phyloP scores from a whole-genome alignment of 1,284 basidiomycete genomes.

The Papiliotrema nemorosa region DNA sequence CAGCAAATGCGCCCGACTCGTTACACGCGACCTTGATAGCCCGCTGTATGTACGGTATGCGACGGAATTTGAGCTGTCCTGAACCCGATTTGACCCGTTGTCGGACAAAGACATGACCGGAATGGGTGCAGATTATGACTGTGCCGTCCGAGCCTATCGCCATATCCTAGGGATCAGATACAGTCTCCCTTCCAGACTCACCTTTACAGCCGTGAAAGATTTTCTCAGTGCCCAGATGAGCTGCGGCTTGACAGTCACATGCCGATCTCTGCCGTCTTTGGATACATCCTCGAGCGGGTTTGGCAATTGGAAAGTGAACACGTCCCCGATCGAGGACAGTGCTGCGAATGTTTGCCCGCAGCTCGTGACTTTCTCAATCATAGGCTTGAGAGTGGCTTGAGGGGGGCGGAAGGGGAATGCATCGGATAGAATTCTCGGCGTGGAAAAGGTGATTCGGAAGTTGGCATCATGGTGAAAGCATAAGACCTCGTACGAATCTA shows the following conservation, averaged over 20 bases:
- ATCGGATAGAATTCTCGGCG: slow-evolving; percentile 65
- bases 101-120: slow-evolving; percentile 89
- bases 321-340: slow-evolving; percentile 80
- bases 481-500: slow-evolving; percentile 72
- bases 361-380: slow-evolving; percentile 74
- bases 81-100: slow-evolving; percentile 55
- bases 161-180: slow-evolving; percentile 60
- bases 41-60: slow-evolving; percentile 78
- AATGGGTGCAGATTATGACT: slow-evolving; percentile 87
- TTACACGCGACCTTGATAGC: slow-evolving; percentile 81
- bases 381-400: slow-evolving; percentile 64
- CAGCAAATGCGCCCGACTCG: slow-evolving; percentile 83
- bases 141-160: slow-evolving; percentile 84
- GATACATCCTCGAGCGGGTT: slow-evolving; percentile 50
- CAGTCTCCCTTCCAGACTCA: slow-evolving; percentile 38
- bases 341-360: slow-evolving; percentile 82
- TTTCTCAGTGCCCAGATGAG: slow-evolving; percentile 87
- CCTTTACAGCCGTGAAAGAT: slow-evolving; percentile 77
- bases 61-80: slow-evolving; percentile 76
- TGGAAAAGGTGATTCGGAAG: slow-evolving; percentile 68
- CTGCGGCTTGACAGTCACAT: slow-evolving; percentile 67
- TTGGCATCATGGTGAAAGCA: slow-evolving; percentile 75
- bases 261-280: slow-evolving; percentile 43
- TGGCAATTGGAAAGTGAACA: slow-evolving; percentile 74
- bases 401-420: slow-evolving; percentile 76